Conservation (phyloP, 371 early-diverging fungal species). For the Saksenaea oblongispora region DNA sequence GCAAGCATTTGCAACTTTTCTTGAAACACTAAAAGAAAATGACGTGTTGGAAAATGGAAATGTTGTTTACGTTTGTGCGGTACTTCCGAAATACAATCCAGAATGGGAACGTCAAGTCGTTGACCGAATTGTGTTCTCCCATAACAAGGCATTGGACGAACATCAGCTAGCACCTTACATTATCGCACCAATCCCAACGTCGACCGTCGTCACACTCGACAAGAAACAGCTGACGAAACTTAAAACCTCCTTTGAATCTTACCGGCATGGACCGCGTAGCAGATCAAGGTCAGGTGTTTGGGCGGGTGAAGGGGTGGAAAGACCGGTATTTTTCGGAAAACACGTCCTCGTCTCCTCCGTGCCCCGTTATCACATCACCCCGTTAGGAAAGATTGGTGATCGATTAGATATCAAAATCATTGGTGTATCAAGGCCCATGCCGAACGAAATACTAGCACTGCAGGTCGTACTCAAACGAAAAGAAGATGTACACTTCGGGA, state of each 20-base stretch:
- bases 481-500: not conserved
- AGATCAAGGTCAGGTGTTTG: not conserved
- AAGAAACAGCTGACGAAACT: slow-evolving; percentile 2
- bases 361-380: not conserved
- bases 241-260: slow-evolving; percentile 4
- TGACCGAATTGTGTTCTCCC: slow-evolving; percentile 36
- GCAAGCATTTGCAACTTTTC: slow-evolving; percentile 42
- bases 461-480: slow-evolving; percentile 1
- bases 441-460: not conserved
- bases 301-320: slow-evolving; percentile 18
- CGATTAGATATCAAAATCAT: slow-evolving; percentile 13
- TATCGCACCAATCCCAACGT: slow-evolving; percentile 9
- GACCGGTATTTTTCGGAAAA: slow-evolving; percentile 28
- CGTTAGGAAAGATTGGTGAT: slow-evolving; percentile 15
- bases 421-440: not conserved
- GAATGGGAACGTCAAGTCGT: slow-evolving; percentile 48
- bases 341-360: slow-evolving; percentile 15
- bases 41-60: slow-evolving; percentile 22
- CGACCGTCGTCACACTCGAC: slow-evolving; percentile 19
- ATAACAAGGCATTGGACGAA: slow-evolving; percentile 38
- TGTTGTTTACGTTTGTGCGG: slow-evolving; percentile 42
- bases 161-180: not conserved
- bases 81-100: slow-evolving; percentile 49
- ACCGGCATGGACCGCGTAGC: not conserved
- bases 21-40: slow-evolving; percentile 20